Base-by-base conservation (phyloP, 2,329 filamentous ascomycete genomes). In the Ilyonectria robusta region DNA sequence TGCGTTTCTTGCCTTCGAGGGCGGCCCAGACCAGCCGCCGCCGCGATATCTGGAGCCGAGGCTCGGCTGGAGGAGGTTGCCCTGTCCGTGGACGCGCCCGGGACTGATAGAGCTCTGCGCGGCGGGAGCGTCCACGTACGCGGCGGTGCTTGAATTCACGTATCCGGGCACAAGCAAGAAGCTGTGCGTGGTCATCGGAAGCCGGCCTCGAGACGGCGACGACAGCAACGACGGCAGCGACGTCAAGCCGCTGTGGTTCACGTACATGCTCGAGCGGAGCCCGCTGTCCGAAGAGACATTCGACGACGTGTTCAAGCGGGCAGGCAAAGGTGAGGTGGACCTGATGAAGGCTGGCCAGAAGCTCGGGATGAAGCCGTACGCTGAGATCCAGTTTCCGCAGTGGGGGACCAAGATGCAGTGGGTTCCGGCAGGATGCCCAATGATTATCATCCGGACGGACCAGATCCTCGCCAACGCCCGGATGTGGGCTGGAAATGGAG, bases 21-120 rank as follows among this genome's bases (percentile, higher is more conserved):
- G 55, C 33, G 62, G 62, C 13, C 21, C 62, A 1, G 48, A 55
- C 8, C 37, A 65, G 9, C 40, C 59, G 21, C 40, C 40, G n/a
- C 55, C 56, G 11, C 47, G 37, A 11, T 65, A 65, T 19, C 50
- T 65, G 5, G 62, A 59, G 56, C 50, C 62, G 5, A 59, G 48
- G n/a, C 40, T 65, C 3, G 54, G 56, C 5, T 65, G 56, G 62
- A 56, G 62, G 62, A 65, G 62, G 48, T 31, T 65, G 17, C 55
- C 31, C 11, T 65, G 62, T 15, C 62, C 62, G 31, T 65, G 62
- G 62, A 65, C 62, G 31, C 56, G 56, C 19, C 62, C 62, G 21
- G 62, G 62, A 31, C 40, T 65, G 31, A 59, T 59, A 42, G 62
- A 65, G 48, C 48, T 65, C 11, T 59, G 44, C 29, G 40, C 56